Evolutionary conservation across 306 rosid species (phyloP), one percentile per base, ranked within the genome.

Genomic region (Cercis canadensis): DNA sequence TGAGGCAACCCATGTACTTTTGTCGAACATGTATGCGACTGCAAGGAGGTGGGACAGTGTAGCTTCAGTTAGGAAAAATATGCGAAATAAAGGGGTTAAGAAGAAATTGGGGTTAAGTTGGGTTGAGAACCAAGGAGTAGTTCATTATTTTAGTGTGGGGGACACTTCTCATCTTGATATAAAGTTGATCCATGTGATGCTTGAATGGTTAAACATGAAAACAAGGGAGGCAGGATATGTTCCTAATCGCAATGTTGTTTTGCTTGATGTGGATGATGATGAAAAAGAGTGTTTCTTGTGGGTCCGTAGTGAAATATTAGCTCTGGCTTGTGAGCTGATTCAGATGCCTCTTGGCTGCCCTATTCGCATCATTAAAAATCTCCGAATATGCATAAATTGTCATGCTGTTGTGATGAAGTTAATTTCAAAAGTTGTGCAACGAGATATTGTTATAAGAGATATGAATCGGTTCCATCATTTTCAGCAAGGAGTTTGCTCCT

Each of bases 21-120:
- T 77, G 72, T 77, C 77, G 24, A 77, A 77, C 73, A 77, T 77
- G 72, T 77, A 77, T 70, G 81, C 81, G 61, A 56, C 56, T 45
- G 77, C 76, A 45, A 56, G 41, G 67, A 77, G 62, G 59, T 77
- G 76, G 77, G 77, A 77, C 67, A 63, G 34, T 0, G 81, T 77
- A 29, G 81, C 81, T 55, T 77, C 62, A 44, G 62, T 77, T 47
- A 77, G 81, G 11, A 77, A 70, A 70, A 70, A 21, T 56, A 77
- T 77, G 81, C 59, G 54, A 64, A 70, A 12, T 62, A 77, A 54
- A 62, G 40, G 46, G 53, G 67, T 77, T 49, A 77, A 57, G 59
- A 77, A 77, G 46, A 76, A 70, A 37, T 72, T 62, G 0, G 77
- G 77, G 10, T 77, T 77, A 37, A 77, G 81, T 59, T 77, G 81